These are phyloP conservation scores for Globisporangium iwayamae DNA, from an alignment of 352 stramenopile genomes.

Conservation along the genomic window DNA sequence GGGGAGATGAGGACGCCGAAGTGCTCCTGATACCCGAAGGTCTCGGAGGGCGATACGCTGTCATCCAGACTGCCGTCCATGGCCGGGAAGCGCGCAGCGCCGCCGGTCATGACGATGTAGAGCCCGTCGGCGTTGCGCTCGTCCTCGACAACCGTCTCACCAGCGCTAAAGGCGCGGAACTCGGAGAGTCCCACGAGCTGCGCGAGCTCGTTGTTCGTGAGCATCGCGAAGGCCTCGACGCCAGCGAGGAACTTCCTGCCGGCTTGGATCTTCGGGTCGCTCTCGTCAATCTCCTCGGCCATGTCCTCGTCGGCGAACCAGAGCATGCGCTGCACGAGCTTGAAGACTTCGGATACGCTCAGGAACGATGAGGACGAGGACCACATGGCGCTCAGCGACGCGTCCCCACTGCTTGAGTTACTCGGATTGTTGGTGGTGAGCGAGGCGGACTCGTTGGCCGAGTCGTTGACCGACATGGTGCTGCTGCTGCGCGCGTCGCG, in stretches of 20 bases:
- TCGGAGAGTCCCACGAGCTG: slow-evolving; percentile 48
- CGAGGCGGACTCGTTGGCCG: slow-evolving; percentile 14
- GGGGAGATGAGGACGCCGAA: slow-evolving; percentile 48
- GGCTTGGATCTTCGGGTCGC: slow-evolving; percentile 44
- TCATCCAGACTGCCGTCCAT: slow-evolving; percentile 20
- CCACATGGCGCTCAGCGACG: slow-evolving; percentile 24
- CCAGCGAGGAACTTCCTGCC: slow-evolving; percentile 54
- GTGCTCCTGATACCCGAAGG: slow-evolving; percentile 53
- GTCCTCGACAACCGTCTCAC: slow-evolving; percentile 41
- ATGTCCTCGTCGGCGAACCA: slow-evolving; percentile 49
- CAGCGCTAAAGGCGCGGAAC: slow-evolving; percentile 30
- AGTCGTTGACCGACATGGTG: slow-evolving; percentile 8
- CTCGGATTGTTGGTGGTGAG: slow-evolving; percentile 10
- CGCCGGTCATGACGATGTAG: slow-evolving; percentile 47
- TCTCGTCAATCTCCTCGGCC: slow-evolving; percentile 47
- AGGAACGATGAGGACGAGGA: slow-evolving; percentile 18
- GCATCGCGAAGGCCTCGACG: slow-evolving; percentile 51
- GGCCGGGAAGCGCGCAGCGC: slow-evolving; percentile 25
- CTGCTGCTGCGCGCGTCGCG: slow-evolving; percentile 13
- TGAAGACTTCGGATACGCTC: slow-evolving; percentile 27
- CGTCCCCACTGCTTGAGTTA: background rate
- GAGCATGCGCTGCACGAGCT: slow-evolving; percentile 35
- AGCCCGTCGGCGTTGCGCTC: slow-evolving; percentile 49
- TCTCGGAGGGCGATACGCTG: slow-evolving; percentile 19
- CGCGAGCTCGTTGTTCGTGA: slow-evolving; percentile 51